phyloP scores from a whole-genome alignment of 2,329 filamentous ascomycete genomes.

The Hypomyces rosellus region DNA sequence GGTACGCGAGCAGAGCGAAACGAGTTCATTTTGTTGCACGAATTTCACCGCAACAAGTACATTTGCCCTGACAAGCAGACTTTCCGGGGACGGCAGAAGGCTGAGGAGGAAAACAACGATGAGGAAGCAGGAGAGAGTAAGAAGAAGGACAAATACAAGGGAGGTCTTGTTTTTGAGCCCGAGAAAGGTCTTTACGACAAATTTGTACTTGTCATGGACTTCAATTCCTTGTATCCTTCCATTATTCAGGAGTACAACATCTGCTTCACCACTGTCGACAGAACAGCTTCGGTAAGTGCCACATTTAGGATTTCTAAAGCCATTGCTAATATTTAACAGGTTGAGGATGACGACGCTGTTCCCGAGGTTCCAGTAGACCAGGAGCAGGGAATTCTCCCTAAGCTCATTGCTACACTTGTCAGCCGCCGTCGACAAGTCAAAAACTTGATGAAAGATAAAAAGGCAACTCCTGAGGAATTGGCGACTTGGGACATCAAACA shows the following conservation, averaged over 20 bases:
- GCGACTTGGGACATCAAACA: conserved; percentile 98
- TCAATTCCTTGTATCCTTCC: conserved; percentile 96
- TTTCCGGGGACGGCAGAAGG: conserved; percentile 67
- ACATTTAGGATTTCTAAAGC: not conserved
- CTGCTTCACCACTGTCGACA: conserved; percentile 95
- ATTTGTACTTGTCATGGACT: conserved; percentile 98
- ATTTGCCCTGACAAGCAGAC: conserved; percentile 94
- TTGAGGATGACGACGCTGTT: conserved; percentile 76
- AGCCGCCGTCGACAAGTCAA: conserved; percentile 87
- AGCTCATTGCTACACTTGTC: conserved; percentile 87
- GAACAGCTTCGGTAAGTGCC: conserved; percentile 59
- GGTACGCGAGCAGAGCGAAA: conserved; percentile 96
- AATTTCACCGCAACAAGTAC: conserved; percentile 95
- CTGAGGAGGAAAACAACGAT: conserved; percentile 62
- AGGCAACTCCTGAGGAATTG: conserved; percentile 75
- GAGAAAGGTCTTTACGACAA: conserved; percentile 98
- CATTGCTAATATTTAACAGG: conserved; percentile 25
- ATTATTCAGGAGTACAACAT: conserved; percentile 99
- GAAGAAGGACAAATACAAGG: conserved; percentile 99
- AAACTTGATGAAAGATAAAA: conserved; percentile 91
- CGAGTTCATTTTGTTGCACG: conserved; percentile 97
- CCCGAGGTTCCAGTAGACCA: conserved; percentile 78
- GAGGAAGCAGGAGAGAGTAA: conserved; percentile 70
- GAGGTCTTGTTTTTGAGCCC: conserved; percentile 95
- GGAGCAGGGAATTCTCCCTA: conserved; percentile 78